A percentile compares a stretch with the other conserved stretches of the same genome.
phyloP scores from a whole-genome alignment of 306 rosid genomes.

The Quercus parvula region DNA sequence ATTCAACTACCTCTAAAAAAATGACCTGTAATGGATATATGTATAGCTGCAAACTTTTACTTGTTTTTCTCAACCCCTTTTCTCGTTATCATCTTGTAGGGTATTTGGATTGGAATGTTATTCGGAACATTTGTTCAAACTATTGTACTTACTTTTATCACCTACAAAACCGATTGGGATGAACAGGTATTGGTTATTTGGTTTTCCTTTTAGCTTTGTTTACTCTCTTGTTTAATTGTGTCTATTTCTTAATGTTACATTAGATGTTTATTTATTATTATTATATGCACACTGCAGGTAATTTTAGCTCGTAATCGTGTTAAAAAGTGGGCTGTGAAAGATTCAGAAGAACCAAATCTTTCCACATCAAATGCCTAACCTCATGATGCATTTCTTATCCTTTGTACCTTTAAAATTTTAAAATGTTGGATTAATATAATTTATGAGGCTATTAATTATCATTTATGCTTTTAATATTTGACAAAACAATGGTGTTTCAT shows the following conservation, averaged over 20 bases:
- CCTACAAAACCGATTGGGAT: constrained; percentile 60
- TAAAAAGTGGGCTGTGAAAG: constrained; percentile 32
- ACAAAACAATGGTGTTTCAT: too few species aligned
- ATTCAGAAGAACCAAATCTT: constrained; percentile 3
- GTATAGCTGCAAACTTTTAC: too few species aligned
- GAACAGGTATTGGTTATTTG: constrained; percentile 36
- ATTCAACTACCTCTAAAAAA: too few species aligned
- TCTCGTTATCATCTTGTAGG: too few species aligned
- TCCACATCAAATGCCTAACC: not conserved
- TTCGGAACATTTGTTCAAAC: too few species aligned
- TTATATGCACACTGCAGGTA: constrained; percentile 1
- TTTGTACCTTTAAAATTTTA: not conserved
- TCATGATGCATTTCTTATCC: not conserved
- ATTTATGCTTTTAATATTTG: too few species aligned
- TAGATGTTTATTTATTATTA: not conserved
- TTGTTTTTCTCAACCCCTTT: too few species aligned
- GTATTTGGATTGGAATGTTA: too few species aligned
- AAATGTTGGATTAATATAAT: not conserved
- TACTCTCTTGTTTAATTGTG: too few species aligned
- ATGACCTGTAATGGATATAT: too few species aligned
- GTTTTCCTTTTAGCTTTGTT: not conserved
- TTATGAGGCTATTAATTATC: too few species aligned
- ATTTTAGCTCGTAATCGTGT: constrained; percentile 31
- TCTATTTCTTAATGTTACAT: not conserved
- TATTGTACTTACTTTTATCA: constrained; percentile 18